phyloP scores from a whole-genome alignment of 2,329 filamentous ascomycete species.

The Emericellopsis cladophorae region DNA sequence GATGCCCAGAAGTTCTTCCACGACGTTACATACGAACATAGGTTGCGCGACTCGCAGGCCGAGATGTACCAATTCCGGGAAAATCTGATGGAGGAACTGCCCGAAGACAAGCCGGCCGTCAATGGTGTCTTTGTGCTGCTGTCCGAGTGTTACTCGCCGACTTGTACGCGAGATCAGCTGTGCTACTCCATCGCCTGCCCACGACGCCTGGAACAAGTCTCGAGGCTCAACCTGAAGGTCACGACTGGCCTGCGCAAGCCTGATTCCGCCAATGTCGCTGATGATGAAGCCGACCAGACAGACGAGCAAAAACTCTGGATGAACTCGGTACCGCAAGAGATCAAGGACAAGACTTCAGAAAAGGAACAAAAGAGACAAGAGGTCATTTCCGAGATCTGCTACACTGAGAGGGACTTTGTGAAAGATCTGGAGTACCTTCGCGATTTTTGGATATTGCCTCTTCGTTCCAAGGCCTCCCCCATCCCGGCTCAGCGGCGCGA shows the following conservation, averaged over 20 bases:
- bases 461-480: constrained; percentile 71
- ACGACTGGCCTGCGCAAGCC: constrained; percentile 71
- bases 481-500: constrained; percentile 82
- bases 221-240: constrained; percentile 83
- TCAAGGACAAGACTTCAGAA: constrained; percentile 81
- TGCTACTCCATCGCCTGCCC: constrained; percentile 98
- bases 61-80: constrained; percentile 98
- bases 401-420: constrained; percentile 96
- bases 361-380: constrained; percentile 95
- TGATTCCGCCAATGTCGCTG: constrained; percentile 45
- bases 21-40: constrained; percentile 95
- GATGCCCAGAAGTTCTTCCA: constrained; percentile 99
- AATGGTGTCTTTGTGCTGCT: constrained; percentile 94
- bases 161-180: constrained; percentile 85
- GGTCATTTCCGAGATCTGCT: constrained; percentile 96
- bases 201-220: constrained; percentile 85
- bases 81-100: constrained; percentile 73
- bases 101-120: constrained; percentile 59
- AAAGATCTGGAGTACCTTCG: constrained; percentile 96
- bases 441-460: constrained; percentile 95
- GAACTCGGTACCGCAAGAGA: constrained; percentile 90
- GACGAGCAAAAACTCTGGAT: constrained; percentile 99
- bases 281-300: constrained; percentile 71
- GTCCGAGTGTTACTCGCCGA: constrained; percentile 96
- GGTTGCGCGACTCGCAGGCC: constrained; percentile 80